phyloP scores from a whole-genome alignment of 2,329 filamentous ascomycete species.

The Claviceps capensis region DNA sequence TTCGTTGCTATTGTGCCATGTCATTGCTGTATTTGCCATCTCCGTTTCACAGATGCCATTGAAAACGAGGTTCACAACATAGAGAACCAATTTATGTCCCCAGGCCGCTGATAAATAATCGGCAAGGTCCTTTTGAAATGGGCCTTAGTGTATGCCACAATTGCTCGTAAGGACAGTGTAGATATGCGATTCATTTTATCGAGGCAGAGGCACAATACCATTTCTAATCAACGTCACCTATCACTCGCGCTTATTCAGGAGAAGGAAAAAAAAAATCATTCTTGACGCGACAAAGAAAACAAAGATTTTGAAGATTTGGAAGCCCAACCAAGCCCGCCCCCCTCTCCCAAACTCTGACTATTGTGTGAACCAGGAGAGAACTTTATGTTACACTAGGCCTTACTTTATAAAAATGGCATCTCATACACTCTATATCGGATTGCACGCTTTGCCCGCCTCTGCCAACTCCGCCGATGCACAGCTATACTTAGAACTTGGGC shows the following conservation, averaged over 20 bases:
- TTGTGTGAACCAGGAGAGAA: constrained; percentile 23
- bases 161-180: background rate
- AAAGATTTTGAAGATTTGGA: constrained; percentile 2
- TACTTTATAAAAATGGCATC: constrained; percentile 29
- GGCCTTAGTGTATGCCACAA: too few species aligned
- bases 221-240: background rate
- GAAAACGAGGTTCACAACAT: background rate
- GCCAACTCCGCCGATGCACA: constrained; percentile 16
- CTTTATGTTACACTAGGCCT: constrained; percentile 42
- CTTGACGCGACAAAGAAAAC: constrained; percentile 6
- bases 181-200: background rate
- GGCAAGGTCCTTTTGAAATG: too few species aligned
- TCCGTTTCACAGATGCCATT: background rate
- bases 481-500: constrained; percentile 48
- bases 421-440: constrained; percentile 42
- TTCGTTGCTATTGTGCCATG: background rate
- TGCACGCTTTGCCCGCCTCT: constrained; percentile 17
- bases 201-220: background rate
- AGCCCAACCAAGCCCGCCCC: background rate
- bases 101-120: too few species aligned
- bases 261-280: background rate
- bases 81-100: background rate
- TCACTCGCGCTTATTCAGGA: background rate
- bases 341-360: constrained; percentile 12
- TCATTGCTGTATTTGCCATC: background rate